Evolutionary conservation across 1,139 yeast genomes (phyloP).

Genomic region (Yarrowia galli): DNA sequence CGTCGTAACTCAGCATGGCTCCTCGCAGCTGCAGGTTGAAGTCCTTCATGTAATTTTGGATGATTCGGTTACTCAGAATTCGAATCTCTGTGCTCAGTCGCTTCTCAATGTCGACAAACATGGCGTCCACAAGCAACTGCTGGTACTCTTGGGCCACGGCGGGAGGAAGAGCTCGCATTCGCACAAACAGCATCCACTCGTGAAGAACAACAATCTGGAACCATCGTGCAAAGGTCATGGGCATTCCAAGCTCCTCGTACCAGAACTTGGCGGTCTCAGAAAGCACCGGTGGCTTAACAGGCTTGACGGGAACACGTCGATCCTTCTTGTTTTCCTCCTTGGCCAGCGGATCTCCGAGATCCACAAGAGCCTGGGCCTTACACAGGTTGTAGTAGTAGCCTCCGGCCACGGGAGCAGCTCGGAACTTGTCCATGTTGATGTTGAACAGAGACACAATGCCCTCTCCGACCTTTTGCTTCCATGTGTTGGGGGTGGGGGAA

Average conservation of each 20-base stretch:
- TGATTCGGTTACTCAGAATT: slow-evolving; percentile 80
- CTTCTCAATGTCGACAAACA: slow-evolving; percentile 87
- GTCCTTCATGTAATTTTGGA: slow-evolving; percentile 87
- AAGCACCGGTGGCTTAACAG: slow-evolving; percentile 40
- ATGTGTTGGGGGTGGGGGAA: slow-evolving; percentile 46
- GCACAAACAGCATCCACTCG: slow-evolving; percentile 89
- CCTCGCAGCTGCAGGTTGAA: slow-evolving; percentile 92
- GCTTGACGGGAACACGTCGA: slow-evolving; percentile 30
- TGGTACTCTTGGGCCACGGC: slow-evolving; percentile 89
- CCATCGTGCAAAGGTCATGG: slow-evolving; percentile 91
- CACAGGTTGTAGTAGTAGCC: slow-evolving; percentile 85
- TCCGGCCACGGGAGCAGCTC: slow-evolving; percentile 96
- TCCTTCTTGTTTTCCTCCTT: slow-evolving; percentile 37
- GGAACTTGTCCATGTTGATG: slow-evolving; percentile 87
- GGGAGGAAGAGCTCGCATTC: slow-evolving; percentile 96
- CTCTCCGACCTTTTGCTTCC: slow-evolving; percentile 79
- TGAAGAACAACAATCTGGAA: slow-evolving; percentile 90
- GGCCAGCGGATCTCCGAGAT: slow-evolving; percentile 51
- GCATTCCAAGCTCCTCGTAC: slow-evolving; percentile 80
- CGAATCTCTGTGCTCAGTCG: slow-evolving; percentile 86
- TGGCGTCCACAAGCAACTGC: slow-evolving; percentile 87
- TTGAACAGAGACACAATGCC: slow-evolving; percentile 67
- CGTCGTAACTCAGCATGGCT: slow-evolving; percentile 88
- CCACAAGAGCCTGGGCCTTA: slow-evolving; percentile 79
- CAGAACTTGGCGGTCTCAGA: slow-evolving; percentile 51